A percentile compares a stretch with the other conserved stretches of the same genome.
Conservation (phyloP, 352 stramenopile species). For the Pythium plurisporium region DNA sequence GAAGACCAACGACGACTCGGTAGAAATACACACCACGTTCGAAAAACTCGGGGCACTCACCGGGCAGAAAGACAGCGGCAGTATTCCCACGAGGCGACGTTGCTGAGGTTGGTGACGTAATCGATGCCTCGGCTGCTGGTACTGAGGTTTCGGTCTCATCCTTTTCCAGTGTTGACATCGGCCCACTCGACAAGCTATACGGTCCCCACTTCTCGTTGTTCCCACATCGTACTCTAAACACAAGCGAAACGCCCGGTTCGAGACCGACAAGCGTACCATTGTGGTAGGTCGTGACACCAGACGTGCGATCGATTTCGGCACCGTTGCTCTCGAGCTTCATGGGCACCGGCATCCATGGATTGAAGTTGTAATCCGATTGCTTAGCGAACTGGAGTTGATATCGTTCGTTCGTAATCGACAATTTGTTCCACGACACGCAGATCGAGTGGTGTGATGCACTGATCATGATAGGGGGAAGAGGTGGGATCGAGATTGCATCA, state of each 20-base stretch:
- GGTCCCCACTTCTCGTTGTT: constrained; percentile 32
- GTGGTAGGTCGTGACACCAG: constrained; percentile 20
- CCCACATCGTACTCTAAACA: constrained; percentile 38
- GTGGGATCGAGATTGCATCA: constrained; percentile 52
- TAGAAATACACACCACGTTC: constrained; percentile 37
- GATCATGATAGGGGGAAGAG: constrained; percentile 58
- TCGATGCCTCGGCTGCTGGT: background rate
- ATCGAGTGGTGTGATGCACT: constrained; percentile 36
- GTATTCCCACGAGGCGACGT: constrained; percentile 5
- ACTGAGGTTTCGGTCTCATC: background rate
- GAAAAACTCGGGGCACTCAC: constrained; percentile 37
- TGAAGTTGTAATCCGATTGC: constrained; percentile 36
- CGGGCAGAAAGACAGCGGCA: constrained; percentile 29
- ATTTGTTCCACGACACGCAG: constrained; percentile 32
- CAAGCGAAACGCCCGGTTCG: constrained; percentile 28
- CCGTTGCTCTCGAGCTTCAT: constrained; percentile 29
- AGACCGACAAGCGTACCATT: constrained; percentile 36
- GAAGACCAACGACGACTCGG: constrained; percentile 27
- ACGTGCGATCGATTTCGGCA: constrained; percentile 14
- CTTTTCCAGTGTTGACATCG: constrained; percentile 34
- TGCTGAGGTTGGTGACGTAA: background rate
- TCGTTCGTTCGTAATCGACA: constrained; percentile 16
- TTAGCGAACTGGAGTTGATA: constrained; percentile 45
- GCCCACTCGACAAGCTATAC: constrained; percentile 32
- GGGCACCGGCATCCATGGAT: constrained; percentile 31